Evolutionary conservation across 2,329 filamentous ascomycete species (phyloP), one percentile per base, ranked within the genome.

Genomic region (Cytospora schulzeri): DNA sequence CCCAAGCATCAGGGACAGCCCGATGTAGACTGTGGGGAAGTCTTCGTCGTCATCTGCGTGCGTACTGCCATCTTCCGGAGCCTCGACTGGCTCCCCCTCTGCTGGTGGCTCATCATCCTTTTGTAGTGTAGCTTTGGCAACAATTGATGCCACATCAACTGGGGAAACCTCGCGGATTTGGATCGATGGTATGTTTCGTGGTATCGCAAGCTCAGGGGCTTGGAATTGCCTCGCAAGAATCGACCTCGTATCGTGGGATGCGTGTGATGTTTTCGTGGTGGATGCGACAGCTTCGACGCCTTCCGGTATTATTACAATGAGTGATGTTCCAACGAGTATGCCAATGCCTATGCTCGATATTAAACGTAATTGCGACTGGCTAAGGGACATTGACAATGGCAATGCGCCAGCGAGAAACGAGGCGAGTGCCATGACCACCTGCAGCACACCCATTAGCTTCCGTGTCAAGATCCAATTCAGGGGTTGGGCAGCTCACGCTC

Each of bases 221-320:
- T 53, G 33, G 52, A 19, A 22, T 45, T 33, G 62, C 17, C 55
- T 24, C 15, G 60, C 26, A 35, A 60, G 6, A 2, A 63, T 38
- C 22, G 70, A 69, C 22, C 71, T 67, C 26, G 68, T 61, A 14
- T 73, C 73, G 69, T 79, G 78, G n/a, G 59, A 31, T 58, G 76
- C 70, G 55, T 80, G 78, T 12, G 75, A 68, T 8, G 74, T 70
- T 64, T 79, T 74, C 2, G 78, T 76, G 3, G 83, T 79, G 17
- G 83, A 88, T 70, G 95, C 92, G 64, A 97, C 84, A 3, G 95
- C 94, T 74, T 97, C 93, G 66, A 98, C 89, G 45, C 95, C 95
- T 77, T 99, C 95, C 0, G 95, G 95, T 72, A 99, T 97, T 73
- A 99, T 98, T 35, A 99, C 93, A 69, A 98, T 94, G 69, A 99